Base-by-base conservation (phyloP, 1,284 basidiomycete genomes). In the Fomitiporia mediterranea region DNA sequence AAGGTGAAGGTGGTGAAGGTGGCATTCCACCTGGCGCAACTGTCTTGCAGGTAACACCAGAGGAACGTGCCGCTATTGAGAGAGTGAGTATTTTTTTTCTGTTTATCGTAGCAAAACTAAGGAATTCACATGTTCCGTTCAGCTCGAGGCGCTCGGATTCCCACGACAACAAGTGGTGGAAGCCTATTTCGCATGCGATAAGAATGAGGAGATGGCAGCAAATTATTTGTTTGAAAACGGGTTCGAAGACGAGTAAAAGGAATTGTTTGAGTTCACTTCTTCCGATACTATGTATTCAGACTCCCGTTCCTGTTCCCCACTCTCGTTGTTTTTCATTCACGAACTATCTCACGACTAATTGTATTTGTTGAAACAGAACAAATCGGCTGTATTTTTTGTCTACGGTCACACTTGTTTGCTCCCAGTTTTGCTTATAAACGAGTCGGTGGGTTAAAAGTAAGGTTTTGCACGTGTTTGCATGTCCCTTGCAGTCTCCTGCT, bases 161-260 rank as follows among this genome's bases (percentile, higher is more conserved):
- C 71, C 89, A 21, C 79, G 91, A 44, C 79, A 93, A 51, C 74
- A 76, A 0, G 94, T 80, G 3, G 73, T 93, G 42, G 83, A 96
- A 70, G 94, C 94, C 0, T 98, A 91, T 73, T 81, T 94, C 72
- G 86, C 86, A 4, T 97, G 94, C 70, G 94, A 94, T 70, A 94
- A 91, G 79, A 93, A 98, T 67, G 94, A 98, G 72, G 93, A 96
- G 69, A 73, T 95, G 40, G 93, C 94, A 1, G 94, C 94, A 19
- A 96, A 95, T 68, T 95, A 86, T 66, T 71, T 95, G 65, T 94
- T 95, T 64, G 93, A 95, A 62, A 70, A 74, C 59, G 75, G 74
- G 34, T 87, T 84, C 64, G 86, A 88, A 2, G 83, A 85, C 60
- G 61, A 32, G 40, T 55, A 15, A 28, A 43, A 40, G 17, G 19